A percentile compares a stretch with the other conserved stretches of the same genome.
These are phyloP conservation scores for Cystofilobasidium bisporidii DNA, from an alignment of 768 basidiomycete species.

Conservation along the genomic window DNA sequence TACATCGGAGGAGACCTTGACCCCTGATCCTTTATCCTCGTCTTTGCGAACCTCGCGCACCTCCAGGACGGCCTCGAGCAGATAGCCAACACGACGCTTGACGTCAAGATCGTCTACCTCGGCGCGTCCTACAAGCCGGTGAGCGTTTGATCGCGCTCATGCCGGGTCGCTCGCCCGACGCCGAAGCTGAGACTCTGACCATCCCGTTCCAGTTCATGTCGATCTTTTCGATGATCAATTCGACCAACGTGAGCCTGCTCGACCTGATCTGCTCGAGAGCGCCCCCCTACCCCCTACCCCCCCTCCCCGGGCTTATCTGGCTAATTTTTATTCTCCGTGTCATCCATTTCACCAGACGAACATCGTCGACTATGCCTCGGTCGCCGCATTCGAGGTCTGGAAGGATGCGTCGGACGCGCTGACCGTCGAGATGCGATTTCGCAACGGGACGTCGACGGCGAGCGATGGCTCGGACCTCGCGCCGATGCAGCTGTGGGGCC, in stretches of 20 bases:
- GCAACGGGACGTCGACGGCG: conserved; percentile 30
- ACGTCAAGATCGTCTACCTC: conserved; percentile 66
- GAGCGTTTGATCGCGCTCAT: conserved; percentile 24
- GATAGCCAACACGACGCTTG: conserved; percentile 68
- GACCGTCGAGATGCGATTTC: conserved; percentile 35
- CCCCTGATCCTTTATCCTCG: too few relatives aligned
- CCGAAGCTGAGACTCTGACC: background rate
- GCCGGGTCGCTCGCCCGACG: too few relatives aligned
- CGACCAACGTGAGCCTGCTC: conserved; percentile 31
- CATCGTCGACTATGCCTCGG: conserved; percentile 34
- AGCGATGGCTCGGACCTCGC: conserved; percentile 29
- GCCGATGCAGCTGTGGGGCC: conserved; percentile 20
- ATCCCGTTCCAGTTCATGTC: conserved; percentile 55
- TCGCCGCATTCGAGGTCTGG: conserved; percentile 32
- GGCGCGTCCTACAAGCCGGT: conserved; percentile 69
- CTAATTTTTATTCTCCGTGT: too few relatives aligned
- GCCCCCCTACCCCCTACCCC: too few relatives aligned
- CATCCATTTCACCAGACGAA: too few relatives aligned
- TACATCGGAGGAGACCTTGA: too few relatives aligned
- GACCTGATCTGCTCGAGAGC: too few relatives aligned
- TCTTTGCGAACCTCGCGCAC: background rate
- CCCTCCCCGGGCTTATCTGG: too few relatives aligned
- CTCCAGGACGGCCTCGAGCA: conserved; percentile 52
- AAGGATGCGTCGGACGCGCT: conserved; percentile 20
- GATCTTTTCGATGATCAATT: conserved; percentile 69